Evolutionary conservation across 2,329 filamentous ascomycete species (phyloP), one percentile per base, ranked within the genome.

Genomic region (Cladophialophora bantiana): DNA sequence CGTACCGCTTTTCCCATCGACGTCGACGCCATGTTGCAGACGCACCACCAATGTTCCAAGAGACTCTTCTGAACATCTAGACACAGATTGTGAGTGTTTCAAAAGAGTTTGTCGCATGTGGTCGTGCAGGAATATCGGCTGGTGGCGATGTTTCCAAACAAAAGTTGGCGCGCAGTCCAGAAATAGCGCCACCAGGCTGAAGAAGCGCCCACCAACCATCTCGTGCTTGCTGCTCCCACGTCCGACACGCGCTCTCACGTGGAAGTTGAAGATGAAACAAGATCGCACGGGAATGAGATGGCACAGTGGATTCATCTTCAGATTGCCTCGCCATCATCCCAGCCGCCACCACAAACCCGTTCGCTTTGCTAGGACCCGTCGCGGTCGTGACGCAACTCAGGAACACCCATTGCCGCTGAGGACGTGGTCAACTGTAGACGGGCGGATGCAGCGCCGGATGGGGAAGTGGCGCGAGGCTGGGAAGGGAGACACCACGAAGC

Each of bases 121-220:
- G 68, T 58, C 57, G 64, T 57, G 56, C 62, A 52, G 64, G 66
- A 63, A 70, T 38, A 66, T 68, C 66, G 60, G 63, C 68, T 68
- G 68, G 68, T 65, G 64, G 60, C 52, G 64, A 56, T 68, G 56
- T 59, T 66, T 67, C 68, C 64, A 65, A 31, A 57, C 55, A 26
- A 55, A 61, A 26, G 38, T 68, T 62, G 70, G 69, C 70, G 70
- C 70, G 65, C 48, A 71, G 34, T 59, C 65, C 57, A 64, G 55
- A 69, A 72, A 68, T 62, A 67, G 65, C 64, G 62, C 69, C 48
- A 68, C 70, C 67, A 71, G 64, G 62, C 69, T 69, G 69, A 67
- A 70, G 63, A 69, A 66, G 69, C 67, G 70, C 68, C 67, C 52
- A 63, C 70, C 70, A 72, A 69, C 69, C 69, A 66, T 69, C 64